Evolutionary conservation across 352 stramenopile genomes (phyloP).

Genomic region (Phytophthora citrophthora): DNA sequence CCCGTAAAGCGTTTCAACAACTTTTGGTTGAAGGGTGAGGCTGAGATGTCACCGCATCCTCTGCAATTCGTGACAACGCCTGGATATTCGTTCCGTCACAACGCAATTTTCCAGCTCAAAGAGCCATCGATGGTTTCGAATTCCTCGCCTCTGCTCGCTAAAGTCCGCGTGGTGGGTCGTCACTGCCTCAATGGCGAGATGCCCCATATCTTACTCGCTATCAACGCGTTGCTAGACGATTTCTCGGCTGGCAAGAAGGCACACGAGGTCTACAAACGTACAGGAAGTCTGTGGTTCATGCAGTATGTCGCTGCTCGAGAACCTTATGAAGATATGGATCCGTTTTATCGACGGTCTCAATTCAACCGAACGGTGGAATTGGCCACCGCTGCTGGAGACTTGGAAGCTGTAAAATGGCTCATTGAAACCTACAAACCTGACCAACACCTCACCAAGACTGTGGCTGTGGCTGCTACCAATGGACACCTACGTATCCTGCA

Average conservation of each 20-base stretch:
- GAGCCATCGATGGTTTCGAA: constrained; percentile 16
- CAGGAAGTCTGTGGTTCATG: constrained; percentile 31
- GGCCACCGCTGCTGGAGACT: constrained; percentile 24
- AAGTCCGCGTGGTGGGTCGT: constrained; percentile 18
- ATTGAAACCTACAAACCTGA: constrained; percentile 26
- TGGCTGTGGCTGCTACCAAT: constrained; percentile 27
- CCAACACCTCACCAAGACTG: constrained; percentile 27
- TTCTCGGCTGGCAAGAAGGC: constrained; percentile 25
- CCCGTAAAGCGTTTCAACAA: constrained; percentile 11
- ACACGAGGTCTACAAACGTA: constrained; percentile 28
- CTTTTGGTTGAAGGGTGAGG: constrained; percentile 5
- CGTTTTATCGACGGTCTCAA: constrained; percentile 27
- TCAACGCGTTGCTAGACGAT: constrained; percentile 33
- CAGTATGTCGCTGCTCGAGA: constrained; percentile 38
- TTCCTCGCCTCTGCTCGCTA: constrained; percentile 27
- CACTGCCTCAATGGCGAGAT: constrained; percentile 24
- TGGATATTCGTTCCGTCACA: constrained; percentile 10
- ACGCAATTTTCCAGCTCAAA: constrained; percentile 27
- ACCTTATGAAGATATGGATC: constrained; percentile 23
- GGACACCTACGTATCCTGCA: constrained; percentile 34
- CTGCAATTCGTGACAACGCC: background rate
- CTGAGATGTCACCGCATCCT: constrained; percentile 4
- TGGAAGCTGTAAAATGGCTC: constrained; percentile 30
- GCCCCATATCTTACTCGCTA: constrained; percentile 23
- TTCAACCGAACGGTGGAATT: constrained; percentile 31